Conservation (phyloP, 108 stramenopile genomes). For the Skeletonema grethae region DNA sequence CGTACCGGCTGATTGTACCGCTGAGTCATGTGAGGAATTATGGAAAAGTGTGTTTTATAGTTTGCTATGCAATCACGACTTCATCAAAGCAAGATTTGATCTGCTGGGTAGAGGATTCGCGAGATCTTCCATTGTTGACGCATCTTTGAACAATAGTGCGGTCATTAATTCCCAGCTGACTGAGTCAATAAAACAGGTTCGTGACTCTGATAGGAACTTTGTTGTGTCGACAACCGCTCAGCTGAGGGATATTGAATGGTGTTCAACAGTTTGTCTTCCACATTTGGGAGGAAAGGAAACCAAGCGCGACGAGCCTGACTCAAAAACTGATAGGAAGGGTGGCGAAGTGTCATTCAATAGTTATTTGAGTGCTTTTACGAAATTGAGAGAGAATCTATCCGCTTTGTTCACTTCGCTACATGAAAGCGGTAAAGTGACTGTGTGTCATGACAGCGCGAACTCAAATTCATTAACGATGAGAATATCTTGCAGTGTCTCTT, state of each 20-base stretch:
- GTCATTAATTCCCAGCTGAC: slow-evolving; percentile 2
- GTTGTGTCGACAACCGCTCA: slow-evolving; percentile 25
- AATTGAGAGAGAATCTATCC: slow-evolving; percentile 22
- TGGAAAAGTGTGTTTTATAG: slow-evolving; percentile 26
- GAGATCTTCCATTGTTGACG: slow-evolving; percentile 6
- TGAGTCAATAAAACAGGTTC: slow-evolving; percentile 9
- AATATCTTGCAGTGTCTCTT: not conserved
- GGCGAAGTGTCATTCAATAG: not conserved
- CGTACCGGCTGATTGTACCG: slow-evolving; percentile 4
- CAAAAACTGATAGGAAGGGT: not conserved
- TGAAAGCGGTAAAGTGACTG: slow-evolving; percentile 18
- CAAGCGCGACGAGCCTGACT: not conserved
- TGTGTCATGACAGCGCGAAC: slow-evolving; percentile 3
- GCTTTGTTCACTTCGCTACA: slow-evolving; percentile 4
- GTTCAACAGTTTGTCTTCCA: slow-evolving; percentile 19
- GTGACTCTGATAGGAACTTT: slow-evolving; percentile 22
- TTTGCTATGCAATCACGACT: slow-evolving; percentile 25
- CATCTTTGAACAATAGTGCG: slow-evolving; percentile 2
- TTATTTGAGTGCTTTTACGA: slow-evolving; percentile 29
- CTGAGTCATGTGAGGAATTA: not conserved
- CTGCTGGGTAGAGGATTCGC: slow-evolving; percentile 28
- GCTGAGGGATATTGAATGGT: slow-evolving; percentile 43
- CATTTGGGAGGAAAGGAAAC: not conserved
- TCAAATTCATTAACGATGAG: not conserved
- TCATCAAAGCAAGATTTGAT: slow-evolving; percentile 20